Conservation (phyloP, 495 filamentous ascomycete genomes). For the Aspergillus baeticus region DNA sequence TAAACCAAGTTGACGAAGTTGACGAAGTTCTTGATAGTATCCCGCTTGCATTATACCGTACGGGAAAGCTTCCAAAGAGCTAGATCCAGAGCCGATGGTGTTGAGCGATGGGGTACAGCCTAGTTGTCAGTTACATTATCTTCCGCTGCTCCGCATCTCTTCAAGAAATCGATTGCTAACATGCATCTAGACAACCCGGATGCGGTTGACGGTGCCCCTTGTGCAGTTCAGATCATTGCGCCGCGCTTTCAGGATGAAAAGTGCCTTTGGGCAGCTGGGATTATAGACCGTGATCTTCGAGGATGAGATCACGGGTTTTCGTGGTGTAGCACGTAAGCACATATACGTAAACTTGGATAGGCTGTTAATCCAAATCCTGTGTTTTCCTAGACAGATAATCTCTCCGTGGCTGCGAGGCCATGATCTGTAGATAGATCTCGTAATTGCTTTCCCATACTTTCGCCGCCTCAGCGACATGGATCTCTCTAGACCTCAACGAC, state of each 20-base stretch:
- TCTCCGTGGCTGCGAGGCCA: too few species aligned
- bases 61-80: constrained; percentile 28
- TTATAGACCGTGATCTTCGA: constrained; percentile 33
- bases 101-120: constrained; percentile 29
- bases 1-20: background rate
- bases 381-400: too few species aligned
- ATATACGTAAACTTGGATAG: too few species aligned
- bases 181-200: constrained; percentile 21
- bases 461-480: too few species aligned
- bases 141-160: too few species aligned
- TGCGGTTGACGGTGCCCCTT: constrained; percentile 37
- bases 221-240: constrained; percentile 39
- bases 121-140: constrained; percentile 27
- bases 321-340: too few species aligned
- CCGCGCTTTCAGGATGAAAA: constrained; percentile 42
- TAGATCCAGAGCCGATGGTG: constrained; percentile 33
- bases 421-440: too few species aligned
- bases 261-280: constrained; percentile 32
- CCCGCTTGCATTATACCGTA: constrained; percentile 39
- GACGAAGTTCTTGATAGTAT: too few species aligned
- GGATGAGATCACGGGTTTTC: too few species aligned
- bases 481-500: too few species aligned
- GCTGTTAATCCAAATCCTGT: too few species aligned
- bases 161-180: background rate
- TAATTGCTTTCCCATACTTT: too few species aligned